Conservation (phyloP, 805 yeast species). For the Metschnikowia peoriensis region DNA sequence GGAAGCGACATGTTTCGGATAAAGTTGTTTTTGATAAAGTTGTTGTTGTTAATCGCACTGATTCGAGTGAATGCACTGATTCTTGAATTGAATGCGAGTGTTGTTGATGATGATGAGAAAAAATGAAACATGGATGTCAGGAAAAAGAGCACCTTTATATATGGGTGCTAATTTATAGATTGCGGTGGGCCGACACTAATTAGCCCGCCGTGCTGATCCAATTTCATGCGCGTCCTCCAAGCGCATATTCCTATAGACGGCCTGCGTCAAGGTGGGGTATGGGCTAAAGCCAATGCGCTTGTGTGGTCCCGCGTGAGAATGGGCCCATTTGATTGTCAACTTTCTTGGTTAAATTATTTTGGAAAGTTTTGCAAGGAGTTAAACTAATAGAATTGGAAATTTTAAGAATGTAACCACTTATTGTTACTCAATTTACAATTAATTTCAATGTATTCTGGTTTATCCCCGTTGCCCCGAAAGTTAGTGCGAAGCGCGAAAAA, state of each 20-base stretch:
- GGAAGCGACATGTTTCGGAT: constrained; percentile 27
- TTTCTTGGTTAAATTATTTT: too few species aligned
- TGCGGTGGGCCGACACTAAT: background rate
- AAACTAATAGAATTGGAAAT: too few species aligned
- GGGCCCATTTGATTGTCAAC: too few species aligned
- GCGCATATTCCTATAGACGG: background rate
- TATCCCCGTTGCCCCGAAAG: background rate
- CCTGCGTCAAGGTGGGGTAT: background rate
- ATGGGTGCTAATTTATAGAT: background rate
- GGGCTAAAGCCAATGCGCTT: background rate
- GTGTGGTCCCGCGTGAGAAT: background rate
- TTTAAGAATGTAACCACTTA: too few species aligned
- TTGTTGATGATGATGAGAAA: background rate
- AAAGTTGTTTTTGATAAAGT: too few species aligned
- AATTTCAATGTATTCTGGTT: background rate
- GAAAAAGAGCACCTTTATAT: background rate
- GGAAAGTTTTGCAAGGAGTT: too few species aligned
- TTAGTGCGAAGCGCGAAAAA: background rate
- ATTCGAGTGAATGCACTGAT: background rate
- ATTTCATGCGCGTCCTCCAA: background rate
- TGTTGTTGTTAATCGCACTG: too few species aligned
- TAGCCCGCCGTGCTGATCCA: background rate
- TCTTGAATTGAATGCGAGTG: constrained; percentile 6
- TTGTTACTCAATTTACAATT: too few species aligned
- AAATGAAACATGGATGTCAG: background rate